Evolutionary conservation across 169 alveolate species (phyloP), one percentile per base, ranked within the genome.

Genomic region (Condylostoma magnum): DNA sequence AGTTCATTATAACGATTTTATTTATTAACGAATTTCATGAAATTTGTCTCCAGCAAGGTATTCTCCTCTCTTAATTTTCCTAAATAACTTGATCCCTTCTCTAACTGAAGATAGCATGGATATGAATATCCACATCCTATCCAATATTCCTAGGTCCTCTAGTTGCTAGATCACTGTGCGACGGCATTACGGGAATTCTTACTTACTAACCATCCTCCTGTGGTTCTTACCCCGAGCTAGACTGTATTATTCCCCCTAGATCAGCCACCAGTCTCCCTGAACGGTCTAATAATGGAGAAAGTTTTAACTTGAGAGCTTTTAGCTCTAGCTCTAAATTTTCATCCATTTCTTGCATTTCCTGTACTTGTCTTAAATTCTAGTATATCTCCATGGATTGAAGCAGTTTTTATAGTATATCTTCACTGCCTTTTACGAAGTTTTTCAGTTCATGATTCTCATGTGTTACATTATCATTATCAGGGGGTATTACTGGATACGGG

Each of bases 241-340:
- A 31, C 20, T 53, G 56, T 10, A 67, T 67, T 12, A 67, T 67
- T 28, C 22, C 71, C 57, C 87, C 75, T 6, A 85, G 54, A 77
- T 90, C 96, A 69, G 86, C 77, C 52, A 88, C 48, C 86, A 89
- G 77, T 47, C 95, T 73, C 43, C 96, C 96, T 38, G 83, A 27
- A 69, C 96, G 55, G 77, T 92, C 96, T 53, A 92, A 55, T 36
- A 92, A 70, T 0, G 96, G 95, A 15, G 92, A 90, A 68, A 88
- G 72, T 72, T 91, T 77, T n/a, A 90, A 81, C 4, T 91, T 76
- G 36, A 67, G 56, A 43, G 80, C 54, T 50, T 77, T 67, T 22
- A 76, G 63, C 77, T 86, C 82, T 46, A 58, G 44, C 18, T 66
- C 75, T 6, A 50, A 66, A 67, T 36, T 48, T 56, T 53, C 43